Evolutionary conservation across 2,329 filamentous ascomycete genomes (phyloP).

Genomic region (Drechmeria coniospora): DNA sequence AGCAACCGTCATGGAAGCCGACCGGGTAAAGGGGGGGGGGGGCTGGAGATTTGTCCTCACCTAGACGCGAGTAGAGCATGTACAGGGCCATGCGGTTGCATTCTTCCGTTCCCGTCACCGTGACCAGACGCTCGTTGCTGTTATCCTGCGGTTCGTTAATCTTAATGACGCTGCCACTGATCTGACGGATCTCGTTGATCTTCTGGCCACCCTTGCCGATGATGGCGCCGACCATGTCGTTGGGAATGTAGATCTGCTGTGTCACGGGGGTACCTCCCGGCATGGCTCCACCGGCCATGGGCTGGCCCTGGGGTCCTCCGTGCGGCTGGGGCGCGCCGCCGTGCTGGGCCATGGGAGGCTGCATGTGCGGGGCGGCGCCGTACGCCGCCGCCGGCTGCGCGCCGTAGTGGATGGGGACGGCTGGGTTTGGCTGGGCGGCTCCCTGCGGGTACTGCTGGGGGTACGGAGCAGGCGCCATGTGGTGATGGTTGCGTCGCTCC

Average conservation of each 20-base stretch:
- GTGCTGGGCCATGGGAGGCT: conserved; percentile 53
- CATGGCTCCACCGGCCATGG: conserved; percentile 54
- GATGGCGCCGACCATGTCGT: conserved; percentile 98
- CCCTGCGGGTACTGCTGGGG: conserved; percentile 54
- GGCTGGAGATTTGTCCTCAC: conserved; percentile 41
- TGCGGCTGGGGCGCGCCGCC: conserved; percentile 35
- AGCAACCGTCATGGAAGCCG: too few species aligned
- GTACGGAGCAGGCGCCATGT: conserved; percentile 61
- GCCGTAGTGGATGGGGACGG: conserved; percentile 65
- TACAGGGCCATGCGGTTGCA: conserved; percentile 99
- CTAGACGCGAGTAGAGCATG: conserved; percentile 95
- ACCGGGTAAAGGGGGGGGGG: too few species aligned
- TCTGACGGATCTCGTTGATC: conserved; percentile 97
- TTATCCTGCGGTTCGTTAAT: conserved; percentile 99
- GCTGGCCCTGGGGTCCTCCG: conserved; percentile 57
- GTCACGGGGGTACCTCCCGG: conserved; percentile 51
- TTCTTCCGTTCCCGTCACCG: conserved; percentile 92
- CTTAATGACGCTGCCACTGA: conserved; percentile 97
- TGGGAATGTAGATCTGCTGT: conserved; percentile 97
- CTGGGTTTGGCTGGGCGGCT: conserved; percentile 42
- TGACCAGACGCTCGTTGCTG: conserved; percentile 94
- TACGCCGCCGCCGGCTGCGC: conserved; percentile 61
- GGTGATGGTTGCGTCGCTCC: conserved; percentile 51
- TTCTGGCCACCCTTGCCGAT: conserved; percentile 97
- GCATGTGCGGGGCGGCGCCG: conserved; percentile 59